Evolutionary conservation across 1,284 basidiomycete genomes (phyloP).

Genomic region (Cryptococcus hybrid): DNA sequence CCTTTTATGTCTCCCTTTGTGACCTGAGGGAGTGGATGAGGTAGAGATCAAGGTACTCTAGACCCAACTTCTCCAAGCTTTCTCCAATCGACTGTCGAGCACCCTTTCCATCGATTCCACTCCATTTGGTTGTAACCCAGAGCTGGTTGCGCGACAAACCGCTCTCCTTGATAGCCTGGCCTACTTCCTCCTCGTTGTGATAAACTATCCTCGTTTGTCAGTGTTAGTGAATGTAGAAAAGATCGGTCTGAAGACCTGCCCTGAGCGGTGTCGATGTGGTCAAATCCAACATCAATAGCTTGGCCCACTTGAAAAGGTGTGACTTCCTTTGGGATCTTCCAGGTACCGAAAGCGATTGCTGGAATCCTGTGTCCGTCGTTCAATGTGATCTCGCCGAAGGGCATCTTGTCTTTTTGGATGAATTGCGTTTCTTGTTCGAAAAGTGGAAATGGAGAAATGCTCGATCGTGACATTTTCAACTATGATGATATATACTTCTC

Average conservation of each 20-base stretch:
- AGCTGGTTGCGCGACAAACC: slow-evolving; percentile 53
- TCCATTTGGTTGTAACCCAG: slow-evolving; percentile 62
- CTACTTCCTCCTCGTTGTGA: slow-evolving; percentile 52
- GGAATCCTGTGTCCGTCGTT: slow-evolving; percentile 50
- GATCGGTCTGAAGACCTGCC: slow-evolving; percentile 13
- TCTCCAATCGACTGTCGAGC: slow-evolving; percentile 59
- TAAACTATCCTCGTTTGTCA: slow-evolving; percentile 28
- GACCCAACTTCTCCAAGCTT: slow-evolving; percentile 63
- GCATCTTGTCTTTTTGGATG: slow-evolving; percentile 15
- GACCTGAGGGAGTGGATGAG: slow-evolving; percentile 55
- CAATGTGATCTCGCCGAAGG: slow-evolving; percentile 38
- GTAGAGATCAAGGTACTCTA: slow-evolving; percentile 69
- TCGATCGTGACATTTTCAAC: not conserved
- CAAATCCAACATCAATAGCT: slow-evolving; percentile 47
- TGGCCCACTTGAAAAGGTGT: slow-evolving; percentile 34
- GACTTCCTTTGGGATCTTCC: slow-evolving; percentile 43
- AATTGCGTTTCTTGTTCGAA: no score
- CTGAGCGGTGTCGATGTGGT: slow-evolving; percentile 49
- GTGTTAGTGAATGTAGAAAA: not conserved
- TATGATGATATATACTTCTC: not conserved
- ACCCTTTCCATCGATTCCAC: slow-evolving; percentile 57
- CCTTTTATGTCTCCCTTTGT: slow-evolving; percentile 58
- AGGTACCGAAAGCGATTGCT: slow-evolving; percentile 45
- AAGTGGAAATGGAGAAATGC: not conserved
- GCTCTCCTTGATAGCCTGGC: slow-evolving; percentile 50